Conservation (phyloP, 768 basidiomycete species). For the Saitozyma podzolica region DNA sequence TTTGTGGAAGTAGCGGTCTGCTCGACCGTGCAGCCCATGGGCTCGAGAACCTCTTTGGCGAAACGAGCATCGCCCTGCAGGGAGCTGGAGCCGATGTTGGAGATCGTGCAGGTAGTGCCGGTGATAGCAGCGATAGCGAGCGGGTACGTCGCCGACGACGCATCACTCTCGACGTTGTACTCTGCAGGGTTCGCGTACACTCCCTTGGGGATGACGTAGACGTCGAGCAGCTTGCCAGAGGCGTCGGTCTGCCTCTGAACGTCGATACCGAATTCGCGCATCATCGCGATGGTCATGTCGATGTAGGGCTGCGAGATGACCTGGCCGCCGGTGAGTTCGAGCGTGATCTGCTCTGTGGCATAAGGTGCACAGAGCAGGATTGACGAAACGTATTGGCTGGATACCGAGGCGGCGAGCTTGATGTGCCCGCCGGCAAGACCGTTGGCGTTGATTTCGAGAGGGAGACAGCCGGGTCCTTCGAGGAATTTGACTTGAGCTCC, state of each 20-base stretch:
- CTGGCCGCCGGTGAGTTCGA: constrained; percentile 87
- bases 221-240: constrained; percentile 67
- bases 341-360: constrained; percentile 73
- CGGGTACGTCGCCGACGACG: constrained; percentile 93
- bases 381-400: constrained; percentile 96
- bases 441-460: constrained; percentile 67
- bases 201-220: constrained; percentile 80
- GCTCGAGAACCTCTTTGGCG: constrained; percentile 85
- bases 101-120: constrained; percentile 90
- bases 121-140: constrained; percentile 96
- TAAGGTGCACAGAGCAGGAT: constrained; percentile 97
- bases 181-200: constrained; percentile 72
- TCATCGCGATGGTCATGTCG: constrained; percentile 99
- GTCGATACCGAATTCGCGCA: constrained; percentile 82
- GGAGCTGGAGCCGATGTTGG: constrained; percentile 84
- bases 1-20: constrained; percentile 89
- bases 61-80: constrained; percentile 98
- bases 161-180: constrained; percentile 90
- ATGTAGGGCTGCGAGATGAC: constrained; percentile 99
- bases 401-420: constrained; percentile 87
- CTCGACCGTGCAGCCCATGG: constrained; percentile 88
- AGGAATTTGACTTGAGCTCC: constrained; percentile 75
- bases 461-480: constrained; percentile 78
- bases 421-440: constrained; percentile 81
- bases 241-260: constrained; percentile 68